Base-by-base conservation (phyloP, 805 yeast species). In the Candida adriatica region DNA sequence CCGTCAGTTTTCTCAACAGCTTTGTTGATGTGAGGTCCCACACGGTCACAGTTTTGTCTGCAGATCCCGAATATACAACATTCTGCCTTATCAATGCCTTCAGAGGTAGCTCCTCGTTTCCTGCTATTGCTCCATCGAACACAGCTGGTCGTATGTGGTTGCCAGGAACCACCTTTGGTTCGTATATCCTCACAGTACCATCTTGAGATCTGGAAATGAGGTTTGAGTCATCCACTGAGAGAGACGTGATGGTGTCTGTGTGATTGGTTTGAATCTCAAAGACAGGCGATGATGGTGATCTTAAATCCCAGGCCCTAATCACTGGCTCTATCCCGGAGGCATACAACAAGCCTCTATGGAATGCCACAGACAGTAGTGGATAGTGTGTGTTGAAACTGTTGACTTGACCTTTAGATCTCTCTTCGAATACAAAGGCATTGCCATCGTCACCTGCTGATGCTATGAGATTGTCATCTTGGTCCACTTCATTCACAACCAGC, bases 401-500 rank as follows among this genome's bases (percentile, higher is more conserved):
- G 1, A 66, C 58, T 2, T 68, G 59, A 3, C 46, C 43, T 42
- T 72, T 78, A n/a, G 67, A 61, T 34, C 86, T 56, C 16, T 62
- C 37, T 42, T 84, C 94, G 90, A 90, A 84, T 2, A 78, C 31
- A 7, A 60, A 59, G 1, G 71, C 60, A 3, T 56, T 37, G 0
- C 87, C 85, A 45, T 78, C 86, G 43, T 84, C 94, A 8, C 78
- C 66, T 4, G 73, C 84, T 22, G 83, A 69, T 3, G 70, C 65
- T 5, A 61, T 37, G 7, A 56, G 34, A 26, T 60, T 62, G 46
- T 48, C 16, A 58, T 52, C 34, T 42, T 47, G 36, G 48, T 35
- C 68, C 2, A 82, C 56, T 39, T 77, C 70, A 46, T 83, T 82
- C 3, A 81, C 73, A 6, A 70, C 64, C 9, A 59, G 56, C 4